Conservation (phyloP, 139 green algal genomes). For the Axilococcus clingmanii region DNA sequence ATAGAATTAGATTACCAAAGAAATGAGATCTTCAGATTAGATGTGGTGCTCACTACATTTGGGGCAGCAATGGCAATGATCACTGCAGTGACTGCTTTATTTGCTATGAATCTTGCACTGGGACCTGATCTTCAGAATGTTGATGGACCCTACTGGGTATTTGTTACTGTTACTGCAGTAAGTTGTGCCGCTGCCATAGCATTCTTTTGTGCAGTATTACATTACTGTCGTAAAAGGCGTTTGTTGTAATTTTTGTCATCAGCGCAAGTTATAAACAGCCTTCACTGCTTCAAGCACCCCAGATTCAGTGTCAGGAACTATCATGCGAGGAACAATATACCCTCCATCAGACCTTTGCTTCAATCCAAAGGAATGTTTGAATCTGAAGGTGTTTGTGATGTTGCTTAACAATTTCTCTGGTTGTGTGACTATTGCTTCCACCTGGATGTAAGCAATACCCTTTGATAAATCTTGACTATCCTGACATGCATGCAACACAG, state of each 20-base stretch:
- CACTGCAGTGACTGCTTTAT: conserved; percentile 65
- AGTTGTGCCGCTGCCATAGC: conserved; percentile 1
- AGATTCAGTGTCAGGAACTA: too few relatives aligned
- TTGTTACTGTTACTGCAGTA: conserved; percentile 13
- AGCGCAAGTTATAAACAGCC: too few relatives aligned
- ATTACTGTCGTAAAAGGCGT: conserved; percentile 25
- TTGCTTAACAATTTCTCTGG: conserved; percentile 34
- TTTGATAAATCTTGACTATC: conserved; percentile 3
- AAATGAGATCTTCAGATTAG: conserved; percentile 72
- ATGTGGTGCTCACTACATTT: conserved; percentile 75
- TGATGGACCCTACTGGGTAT: conserved; percentile 16
- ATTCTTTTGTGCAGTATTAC: conserved; percentile 16
- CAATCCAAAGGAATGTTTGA: conserved; percentile 13
- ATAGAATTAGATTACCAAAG: conserved; percentile 87
- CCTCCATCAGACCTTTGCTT: not conserved
- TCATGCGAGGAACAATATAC: too few relatives aligned
- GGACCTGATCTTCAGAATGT: not conserved
- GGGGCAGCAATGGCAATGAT: conserved; percentile 62
- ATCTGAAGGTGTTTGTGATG: conserved; percentile 53
- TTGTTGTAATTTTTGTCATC: conserved; percentile 15
- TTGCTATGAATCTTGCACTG: conserved; percentile 85
- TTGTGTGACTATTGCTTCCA: conserved; percentile 38
- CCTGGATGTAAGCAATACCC: conserved; percentile 31
- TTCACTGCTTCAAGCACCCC: too few relatives aligned
- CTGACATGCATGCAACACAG: conserved; percentile 34